Evolutionary conservation across 176 grass and related monocot genomes (phyloP), one percentile per base, ranked within the genome.

Genomic region (Musa itinerans): DNA sequence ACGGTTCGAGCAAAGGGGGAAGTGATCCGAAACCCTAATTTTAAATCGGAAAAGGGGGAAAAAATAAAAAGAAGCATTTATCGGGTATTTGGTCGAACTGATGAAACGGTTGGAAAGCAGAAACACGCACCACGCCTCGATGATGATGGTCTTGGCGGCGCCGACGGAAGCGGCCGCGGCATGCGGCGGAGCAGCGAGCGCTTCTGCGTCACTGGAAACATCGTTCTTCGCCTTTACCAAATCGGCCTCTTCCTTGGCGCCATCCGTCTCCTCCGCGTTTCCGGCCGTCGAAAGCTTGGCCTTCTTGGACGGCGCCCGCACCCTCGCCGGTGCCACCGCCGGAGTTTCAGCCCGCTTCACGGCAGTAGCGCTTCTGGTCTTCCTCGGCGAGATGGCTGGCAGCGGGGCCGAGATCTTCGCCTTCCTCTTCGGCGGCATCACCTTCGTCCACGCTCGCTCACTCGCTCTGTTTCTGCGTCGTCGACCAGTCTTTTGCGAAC

Each of bases 371-470:
- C 82, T 84, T 25, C 86, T 71, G 21, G 82, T 88, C 79, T 73
- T 81, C 79, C 82, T 78, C 22, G 82, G 76, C 13, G 86, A 82
- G 51, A 68, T 43, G 9, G 52, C 43, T 20, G 72, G 9, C 15
- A 73, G 29, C 73, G 67, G 61, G 1, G 78, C 53, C 10, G 85
- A 52, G 26, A 9, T 27, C 63, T 50, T 79, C 77, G 26, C 50
- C 82, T 81, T 88, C 82, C 82, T 72, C 75, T 84, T 88, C 64
- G 79, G 82, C 50, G 79, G 74, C 86, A 88, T 88, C 16, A 27
- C 2, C 52, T n/a, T 3, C 17, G 10, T 25, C 34, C 52, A 8
- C 16, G 8, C 67, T 14, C 0, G 34, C 21, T 51, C 11, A 21
- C 27, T 48, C 65, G 1, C 59, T 14, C 59, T 9, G 8, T 11